These are phyloP conservation scores for Fusarium proliferatum DNA, from an alignment of 2,329 filamentous ascomycete genomes.

Conservation along the genomic window DNA sequence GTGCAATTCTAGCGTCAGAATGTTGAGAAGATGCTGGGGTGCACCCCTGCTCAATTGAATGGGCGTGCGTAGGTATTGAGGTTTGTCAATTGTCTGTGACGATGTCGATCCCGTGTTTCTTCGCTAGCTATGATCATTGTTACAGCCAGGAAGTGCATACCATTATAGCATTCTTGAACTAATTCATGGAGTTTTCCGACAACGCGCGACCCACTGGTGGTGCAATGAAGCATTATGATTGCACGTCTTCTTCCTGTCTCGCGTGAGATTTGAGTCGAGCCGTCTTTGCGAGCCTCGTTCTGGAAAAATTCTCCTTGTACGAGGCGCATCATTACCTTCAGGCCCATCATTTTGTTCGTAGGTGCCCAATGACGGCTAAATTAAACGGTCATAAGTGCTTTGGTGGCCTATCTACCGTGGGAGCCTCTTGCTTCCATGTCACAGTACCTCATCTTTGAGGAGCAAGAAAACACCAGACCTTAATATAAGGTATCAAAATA, in stretches of 20 bases:
- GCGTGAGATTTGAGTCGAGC: neutral
- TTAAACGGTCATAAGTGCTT: neutral
- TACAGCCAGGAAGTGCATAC: neutral
- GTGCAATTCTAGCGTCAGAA: neutral
- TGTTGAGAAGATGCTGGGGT: neutral
- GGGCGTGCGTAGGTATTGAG: neutral
- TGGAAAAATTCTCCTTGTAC: neutral
- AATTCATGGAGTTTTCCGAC: neutral
- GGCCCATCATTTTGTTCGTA: neutral
- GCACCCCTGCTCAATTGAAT: neutral
- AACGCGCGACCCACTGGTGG: neutral
- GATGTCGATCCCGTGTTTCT: neutral
- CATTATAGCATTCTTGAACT: neutral
- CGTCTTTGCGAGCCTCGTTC: neutral
- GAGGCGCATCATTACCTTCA: neutral
- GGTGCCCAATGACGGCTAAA: neutral
- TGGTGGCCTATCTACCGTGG: neutral
- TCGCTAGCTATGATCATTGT: neutral
- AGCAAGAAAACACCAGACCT: too few species aligned
- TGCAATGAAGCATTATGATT: neutral
- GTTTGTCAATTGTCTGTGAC: neutral
- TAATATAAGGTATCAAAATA: too few species aligned
- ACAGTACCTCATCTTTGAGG: too few species aligned
- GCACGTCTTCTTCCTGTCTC: neutral
- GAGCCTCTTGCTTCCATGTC: neutral